These are phyloP conservation scores for Trichoderma brevicompactum DNA, from an alignment of 2,329 filamentous ascomycete genomes.

Conservation along the genomic window DNA sequence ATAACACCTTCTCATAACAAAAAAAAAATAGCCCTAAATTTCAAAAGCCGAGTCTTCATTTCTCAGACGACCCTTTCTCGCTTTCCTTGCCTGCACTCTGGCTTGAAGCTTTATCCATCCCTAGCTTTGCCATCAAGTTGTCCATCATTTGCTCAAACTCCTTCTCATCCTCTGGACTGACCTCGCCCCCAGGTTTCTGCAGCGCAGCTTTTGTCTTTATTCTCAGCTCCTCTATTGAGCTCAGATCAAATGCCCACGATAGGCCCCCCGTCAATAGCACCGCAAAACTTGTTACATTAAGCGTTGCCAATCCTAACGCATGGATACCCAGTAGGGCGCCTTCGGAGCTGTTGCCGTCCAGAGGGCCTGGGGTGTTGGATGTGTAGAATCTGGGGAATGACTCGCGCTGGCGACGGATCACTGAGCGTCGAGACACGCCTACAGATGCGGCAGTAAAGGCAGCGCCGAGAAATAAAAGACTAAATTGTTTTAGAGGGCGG, in stretches of 20 bases:
- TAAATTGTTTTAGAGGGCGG: slow-evolving; percentile 54
- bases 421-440: slow-evolving; percentile 70
- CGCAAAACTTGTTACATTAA: slow-evolving; percentile 78
- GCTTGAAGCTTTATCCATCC: slow-evolving; percentile 39
- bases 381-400: slow-evolving; percentile 74
- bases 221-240: slow-evolving; percentile 67
- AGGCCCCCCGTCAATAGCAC: slow-evolving; percentile 76
- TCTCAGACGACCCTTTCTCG: not conserved
- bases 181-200: slow-evolving; percentile 41
- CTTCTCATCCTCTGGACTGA: slow-evolving; percentile 56
- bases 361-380: slow-evolving; percentile 51
- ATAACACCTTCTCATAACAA: not conserved
- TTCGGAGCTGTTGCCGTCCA: slow-evolving; percentile 32
- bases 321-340: slow-evolving; percentile 71
- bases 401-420: slow-evolving; percentile 64
- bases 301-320: slow-evolving; percentile 82
- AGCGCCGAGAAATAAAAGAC: slow-evolving; percentile 74
- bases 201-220: slow-evolving; percentile 50
- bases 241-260: slow-evolving; percentile 78
- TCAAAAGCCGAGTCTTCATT: not conserved
- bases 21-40: not conserved
- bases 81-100: not conserved
- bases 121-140: slow-evolving; percentile 58
- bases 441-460: slow-evolving; percentile 75
- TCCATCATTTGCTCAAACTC: slow-evolving; percentile 67